Evolutionary conservation across 345 rosid species (phyloP).

Genomic region (Melaleuca quinquenervia): DNA sequence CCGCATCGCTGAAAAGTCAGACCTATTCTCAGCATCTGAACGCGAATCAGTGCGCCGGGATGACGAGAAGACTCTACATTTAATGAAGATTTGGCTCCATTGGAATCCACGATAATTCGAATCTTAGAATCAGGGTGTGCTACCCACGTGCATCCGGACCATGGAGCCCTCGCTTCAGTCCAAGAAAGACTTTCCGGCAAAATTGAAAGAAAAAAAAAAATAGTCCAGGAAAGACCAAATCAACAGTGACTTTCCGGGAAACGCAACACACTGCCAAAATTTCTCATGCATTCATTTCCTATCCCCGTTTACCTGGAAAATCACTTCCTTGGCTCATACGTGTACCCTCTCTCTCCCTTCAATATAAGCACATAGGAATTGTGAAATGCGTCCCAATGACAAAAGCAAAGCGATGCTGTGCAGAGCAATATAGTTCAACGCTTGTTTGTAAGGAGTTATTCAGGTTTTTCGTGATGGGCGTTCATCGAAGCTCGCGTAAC

Average conservation of each 20-base stretch:
- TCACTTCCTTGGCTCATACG: neutral
- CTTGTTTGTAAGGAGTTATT: neutral
- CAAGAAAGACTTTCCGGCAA: neutral
- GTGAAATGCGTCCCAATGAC: neutral
- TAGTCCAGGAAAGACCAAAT: neutral
- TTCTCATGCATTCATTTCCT: accelerated
- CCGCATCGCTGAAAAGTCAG: neutral
- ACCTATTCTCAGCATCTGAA: neutral
- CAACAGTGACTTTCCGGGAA: neutral
- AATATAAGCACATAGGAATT: neutral
- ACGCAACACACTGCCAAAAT: neutral
- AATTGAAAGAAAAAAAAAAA: no score
- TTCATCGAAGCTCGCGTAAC: neutral
- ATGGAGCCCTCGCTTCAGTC: neutral
- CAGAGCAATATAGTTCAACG: neutral
- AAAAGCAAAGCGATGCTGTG: neutral
- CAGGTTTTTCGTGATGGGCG: neutral
- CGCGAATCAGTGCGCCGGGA: neutral
- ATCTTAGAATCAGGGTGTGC: accelerated
- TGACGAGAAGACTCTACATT: neutral
- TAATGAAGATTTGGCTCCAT: neutral
- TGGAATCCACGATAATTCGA: accelerated
- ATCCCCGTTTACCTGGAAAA: accelerated
- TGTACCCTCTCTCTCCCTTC: accelerated
- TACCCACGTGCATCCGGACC: neutral